Evolutionary conservation across 345 rosid genomes (phyloP).

Genomic region (Raphanus raphanistrum): DNA sequence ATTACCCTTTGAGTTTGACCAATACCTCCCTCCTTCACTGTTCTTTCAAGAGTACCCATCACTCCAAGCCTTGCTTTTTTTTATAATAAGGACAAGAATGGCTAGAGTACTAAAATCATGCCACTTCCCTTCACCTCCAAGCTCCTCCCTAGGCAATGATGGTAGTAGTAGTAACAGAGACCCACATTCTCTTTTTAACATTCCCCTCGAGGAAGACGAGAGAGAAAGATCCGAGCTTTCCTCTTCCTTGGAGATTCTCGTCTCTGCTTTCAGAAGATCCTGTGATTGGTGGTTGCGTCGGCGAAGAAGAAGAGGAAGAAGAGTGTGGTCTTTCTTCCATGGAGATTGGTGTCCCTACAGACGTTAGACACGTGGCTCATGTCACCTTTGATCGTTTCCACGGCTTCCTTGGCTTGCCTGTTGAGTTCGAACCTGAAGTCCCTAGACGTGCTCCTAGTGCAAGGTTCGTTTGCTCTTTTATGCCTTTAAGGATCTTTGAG

Average conservation of each 20-base stretch:
- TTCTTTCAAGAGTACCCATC: slow-evolving; percentile 17
- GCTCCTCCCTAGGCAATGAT: slow-evolving; percentile 62
- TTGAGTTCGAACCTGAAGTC: slow-evolving; percentile 97
- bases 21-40: background rate
- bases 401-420: slow-evolving; percentile 97
- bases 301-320: slow-evolving; percentile 47
- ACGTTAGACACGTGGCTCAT: slow-evolving; percentile 96
- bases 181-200: slow-evolving; percentile 48
- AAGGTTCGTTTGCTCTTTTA: slow-evolving; percentile 45
- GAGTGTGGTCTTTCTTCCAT: slow-evolving; percentile 49
- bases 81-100: slow-evolving; percentile 38
- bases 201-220: slow-evolving; percentile 36
- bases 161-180: slow-evolving; percentile 22
- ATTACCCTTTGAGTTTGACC: slow-evolving; percentile 39
- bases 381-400: slow-evolving; percentile 98
- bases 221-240: slow-evolving; percentile 41
- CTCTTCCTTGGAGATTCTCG: slow-evolving; percentile 62
- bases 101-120: slow-evolving; percentile 76
- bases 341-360: slow-evolving; percentile 96
- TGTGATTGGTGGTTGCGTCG: slow-evolving; percentile 57
- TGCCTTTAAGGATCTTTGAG: no score
- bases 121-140: slow-evolving; percentile 90
- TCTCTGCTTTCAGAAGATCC: slow-evolving; percentile 74
- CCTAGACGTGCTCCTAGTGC: slow-evolving; percentile 95
- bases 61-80: slow-evolving; percentile 38